Conservation (phyloP, 352 stramenopile species). For the Aphanomyces stellatus region DNA sequence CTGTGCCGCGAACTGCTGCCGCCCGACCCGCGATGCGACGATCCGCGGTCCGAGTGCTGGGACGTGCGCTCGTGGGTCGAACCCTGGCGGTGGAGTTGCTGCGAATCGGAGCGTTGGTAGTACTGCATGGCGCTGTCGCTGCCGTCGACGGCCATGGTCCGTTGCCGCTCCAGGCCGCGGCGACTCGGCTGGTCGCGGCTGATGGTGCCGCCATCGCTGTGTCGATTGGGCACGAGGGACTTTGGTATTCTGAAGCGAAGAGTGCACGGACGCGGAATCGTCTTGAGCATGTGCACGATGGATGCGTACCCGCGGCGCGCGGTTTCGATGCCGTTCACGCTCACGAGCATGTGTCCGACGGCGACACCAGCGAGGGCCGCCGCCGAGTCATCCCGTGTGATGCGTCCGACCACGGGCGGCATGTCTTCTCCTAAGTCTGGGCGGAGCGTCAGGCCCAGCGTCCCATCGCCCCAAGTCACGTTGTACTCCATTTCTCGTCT, state of each 20-base stretch:
- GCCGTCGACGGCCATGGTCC: background rate
- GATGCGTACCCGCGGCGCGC: conserved; percentile 78
- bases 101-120: background rate
- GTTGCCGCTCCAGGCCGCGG: background rate
- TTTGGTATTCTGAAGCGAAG: conserved; percentile 72
- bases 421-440: conserved; percentile 81
- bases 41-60: background rate
- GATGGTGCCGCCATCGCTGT: background rate
- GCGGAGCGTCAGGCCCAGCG: conserved; percentile 70
- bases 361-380: conserved; percentile 69
- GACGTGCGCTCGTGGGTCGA: background rate
- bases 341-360: conserved; percentile 83
- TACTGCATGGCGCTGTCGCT: background rate
- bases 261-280: conserved; percentile 65
- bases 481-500: conserved; percentile 91
- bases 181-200: no score
- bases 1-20: background rate
- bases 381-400: conserved; percentile 78
- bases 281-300: conserved; percentile 75
- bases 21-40: background rate
- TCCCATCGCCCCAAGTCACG: conserved; percentile 75
- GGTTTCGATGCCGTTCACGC: conserved; percentile 81
- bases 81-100: background rate
- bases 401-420: conserved; percentile 77
- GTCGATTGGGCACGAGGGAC: conserved; percentile 4